These are phyloP conservation scores for Cryptococcus neoformans DNA, from an alignment of 1,284 basidiomycete genomes.

Conservation along the genomic window DNA sequence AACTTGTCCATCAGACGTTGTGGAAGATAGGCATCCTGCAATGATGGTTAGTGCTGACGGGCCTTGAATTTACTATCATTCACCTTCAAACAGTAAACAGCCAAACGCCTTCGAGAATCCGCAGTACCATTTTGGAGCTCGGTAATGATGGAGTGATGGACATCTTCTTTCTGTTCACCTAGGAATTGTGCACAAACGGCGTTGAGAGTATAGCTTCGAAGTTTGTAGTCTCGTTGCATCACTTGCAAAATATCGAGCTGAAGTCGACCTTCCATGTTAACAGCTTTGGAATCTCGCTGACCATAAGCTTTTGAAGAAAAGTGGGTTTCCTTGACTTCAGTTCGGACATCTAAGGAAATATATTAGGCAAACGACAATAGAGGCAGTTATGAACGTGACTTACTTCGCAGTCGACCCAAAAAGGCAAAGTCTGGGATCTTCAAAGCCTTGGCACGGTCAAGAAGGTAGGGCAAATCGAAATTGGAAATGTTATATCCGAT, in stretches of 20 bases:
- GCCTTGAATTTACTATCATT: constrained; percentile 7
- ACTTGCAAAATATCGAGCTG: constrained; percentile 92
- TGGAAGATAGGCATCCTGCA: constrained; percentile 92
- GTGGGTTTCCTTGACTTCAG: constrained; percentile 83
- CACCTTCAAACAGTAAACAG: constrained; percentile 94
- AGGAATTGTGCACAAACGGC: constrained; percentile 94
- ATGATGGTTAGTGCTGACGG: constrained; percentile 1
- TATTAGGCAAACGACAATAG: constrained; percentile 1
- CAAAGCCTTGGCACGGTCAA: constrained; percentile 81
- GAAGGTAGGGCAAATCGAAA: constrained; percentile 91
- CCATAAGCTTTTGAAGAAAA: constrained; percentile 96
- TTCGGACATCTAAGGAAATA: constrained; percentile 59
- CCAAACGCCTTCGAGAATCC: constrained; percentile 81
- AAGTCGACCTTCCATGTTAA: constrained; percentile 78
- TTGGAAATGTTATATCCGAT: constrained; percentile 90
- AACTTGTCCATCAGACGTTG: constrained; percentile 91
- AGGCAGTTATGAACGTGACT: constrained; percentile 19
- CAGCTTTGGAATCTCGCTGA: constrained; percentile 91
- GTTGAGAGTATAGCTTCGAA: constrained; percentile 92
- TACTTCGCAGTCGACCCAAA: constrained; percentile 75
- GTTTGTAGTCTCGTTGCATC: constrained; percentile 95
- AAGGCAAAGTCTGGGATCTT: constrained; percentile 68
- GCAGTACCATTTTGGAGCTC: constrained; percentile 92
- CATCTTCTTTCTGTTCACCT: constrained; percentile 96
- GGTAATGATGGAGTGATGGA: constrained; percentile 94